A percentile compares a stretch with the other conserved stretches of the same genome.
phyloP scores from a whole-genome alignment of 306 rosid species.

The Cicer chorassanicum region DNA sequence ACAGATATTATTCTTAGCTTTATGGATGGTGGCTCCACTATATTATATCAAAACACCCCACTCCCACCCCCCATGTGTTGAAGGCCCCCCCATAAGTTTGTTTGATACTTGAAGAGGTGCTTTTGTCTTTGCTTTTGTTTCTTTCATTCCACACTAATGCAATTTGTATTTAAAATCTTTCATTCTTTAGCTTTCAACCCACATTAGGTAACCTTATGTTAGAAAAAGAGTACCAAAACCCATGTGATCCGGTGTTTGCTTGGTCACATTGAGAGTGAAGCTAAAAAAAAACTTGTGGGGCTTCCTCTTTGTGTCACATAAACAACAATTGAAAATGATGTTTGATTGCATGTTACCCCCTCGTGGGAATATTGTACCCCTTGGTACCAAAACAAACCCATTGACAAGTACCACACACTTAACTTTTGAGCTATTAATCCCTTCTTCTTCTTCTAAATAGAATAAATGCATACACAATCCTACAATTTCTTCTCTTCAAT shows the following conservation, averaged over 20 bases:
- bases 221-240: conserved; percentile 61
- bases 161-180: conserved; percentile 43
- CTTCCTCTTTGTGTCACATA: conserved; percentile 41
- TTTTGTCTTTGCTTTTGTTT: conserved; percentile 80
- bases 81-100: conserved; percentile 83
- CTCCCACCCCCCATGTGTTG: conserved; percentile 92
- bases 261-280: conserved; percentile 61
- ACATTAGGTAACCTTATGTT: conserved; percentile 69
- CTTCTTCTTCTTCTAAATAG: neutral
- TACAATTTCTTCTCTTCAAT: neutral
- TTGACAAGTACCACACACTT: conserved; percentile 64
- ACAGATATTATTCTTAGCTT: conserved; percentile 59
- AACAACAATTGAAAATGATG: conserved; percentile 59
- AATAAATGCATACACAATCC: neutral
- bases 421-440: conserved; percentile 22
- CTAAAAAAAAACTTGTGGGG: conserved; percentile 52
- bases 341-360: conserved; percentile 87
- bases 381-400: conserved; percentile 55
- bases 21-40: conserved; percentile 65
- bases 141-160: conserved; percentile 63
- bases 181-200: conserved; percentile 44
- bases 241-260: conserved; percentile 85
- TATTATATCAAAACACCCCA: conserved; percentile 55
- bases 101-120: conserved; percentile 56
- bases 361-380: conserved; percentile 83